These are phyloP conservation scores for Talaromyces rugulosus DNA, from an alignment of 2,329 filamentous ascomycete species.

Conservation along the genomic window DNA sequence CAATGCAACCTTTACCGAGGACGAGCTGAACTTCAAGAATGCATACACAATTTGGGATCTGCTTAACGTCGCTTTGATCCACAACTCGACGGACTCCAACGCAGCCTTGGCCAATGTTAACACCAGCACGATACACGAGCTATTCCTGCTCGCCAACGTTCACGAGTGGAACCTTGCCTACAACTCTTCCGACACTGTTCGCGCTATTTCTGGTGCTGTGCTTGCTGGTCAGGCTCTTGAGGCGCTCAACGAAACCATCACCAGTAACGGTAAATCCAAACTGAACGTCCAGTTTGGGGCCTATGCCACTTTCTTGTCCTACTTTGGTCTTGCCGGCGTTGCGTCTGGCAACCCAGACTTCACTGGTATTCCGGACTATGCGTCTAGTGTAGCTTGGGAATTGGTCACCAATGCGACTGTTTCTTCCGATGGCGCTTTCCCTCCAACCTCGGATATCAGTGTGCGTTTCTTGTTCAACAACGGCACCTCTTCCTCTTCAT, in stretches of 20 bases:
- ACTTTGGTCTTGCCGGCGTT: conserved; percentile 57
- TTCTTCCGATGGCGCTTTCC: conserved; percentile 29
- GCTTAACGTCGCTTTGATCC: conserved; percentile 59
- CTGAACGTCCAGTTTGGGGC: conserved; percentile 57
- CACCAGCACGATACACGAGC: conserved; percentile 54
- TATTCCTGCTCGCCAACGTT: conserved; percentile 68
- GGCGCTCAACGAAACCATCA: conserved; percentile 39
- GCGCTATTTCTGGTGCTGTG: conserved; percentile 55
- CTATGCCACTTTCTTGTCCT: conserved; percentile 58
- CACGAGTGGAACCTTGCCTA: conserved; percentile 82
- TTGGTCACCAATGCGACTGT: conserved; percentile 46
- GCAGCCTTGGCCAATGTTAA: conserved; percentile 58
- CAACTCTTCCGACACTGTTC: conserved; percentile 55
- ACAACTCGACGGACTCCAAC: conserved; percentile 57
- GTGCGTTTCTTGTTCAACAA: conserved; percentile 63
- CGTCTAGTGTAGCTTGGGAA: conserved; percentile 77
- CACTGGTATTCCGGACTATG: conserved; percentile 76
- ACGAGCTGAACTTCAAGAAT: conserved; percentile 55
- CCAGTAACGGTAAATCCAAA: conserved; percentile 31
- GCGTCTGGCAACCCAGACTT: conserved; percentile 56
- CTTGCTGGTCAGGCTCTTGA: conserved; percentile 61
- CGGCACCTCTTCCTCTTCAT: conserved; percentile 48
- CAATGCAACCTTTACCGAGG: conserved; percentile 47
- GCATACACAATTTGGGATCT: conserved; percentile 64
- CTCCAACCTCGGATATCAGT: conserved; percentile 46